Percentiles rank a stretch among this genome's conserved stretches.
Evolutionary conservation across 371 early-diverging fungal genomes (phyloP).

Genomic region (Mortierella sp.): DNA sequence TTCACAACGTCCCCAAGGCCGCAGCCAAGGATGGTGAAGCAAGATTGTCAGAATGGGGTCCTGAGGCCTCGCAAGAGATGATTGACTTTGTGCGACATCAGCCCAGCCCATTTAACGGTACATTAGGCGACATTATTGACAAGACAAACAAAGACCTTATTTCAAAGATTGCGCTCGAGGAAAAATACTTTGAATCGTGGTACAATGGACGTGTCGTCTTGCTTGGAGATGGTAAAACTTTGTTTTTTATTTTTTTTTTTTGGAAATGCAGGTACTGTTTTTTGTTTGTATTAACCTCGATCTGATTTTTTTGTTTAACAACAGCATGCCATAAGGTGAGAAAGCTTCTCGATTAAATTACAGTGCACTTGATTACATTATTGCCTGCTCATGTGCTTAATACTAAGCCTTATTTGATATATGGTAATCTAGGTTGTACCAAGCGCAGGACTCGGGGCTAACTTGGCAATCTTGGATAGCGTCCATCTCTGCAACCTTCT

Average conservation of each 20-base stretch:
- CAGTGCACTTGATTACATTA: no score
- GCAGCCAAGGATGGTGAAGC: slow-evolving; percentile 32
- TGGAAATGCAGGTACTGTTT: no score
- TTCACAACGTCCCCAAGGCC: slow-evolving; percentile 40
- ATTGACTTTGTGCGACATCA: slow-evolving; percentile 45
- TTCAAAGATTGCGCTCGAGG: slow-evolving; percentile 49
- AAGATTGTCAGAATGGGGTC: slow-evolving; percentile 50
- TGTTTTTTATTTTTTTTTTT: no score
- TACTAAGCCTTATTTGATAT: background rate
- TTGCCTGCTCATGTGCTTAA: no score
- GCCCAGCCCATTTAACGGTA: slow-evolving; percentile 41
- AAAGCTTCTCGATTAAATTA: no score
- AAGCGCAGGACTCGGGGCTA: slow-evolving; percentile 52
- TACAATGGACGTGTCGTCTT: slow-evolving; percentile 45
- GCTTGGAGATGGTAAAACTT: slow-evolving; percentile 45
- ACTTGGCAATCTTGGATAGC: slow-evolving; percentile 48
- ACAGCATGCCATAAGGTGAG: slow-evolving; percentile 49
- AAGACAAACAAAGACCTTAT: slow-evolving; percentile 39
- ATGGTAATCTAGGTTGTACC: slow-evolving; percentile 34
- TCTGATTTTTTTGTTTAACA: background rate
- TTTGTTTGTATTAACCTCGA: no score
- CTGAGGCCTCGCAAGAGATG: slow-evolving; percentile 48
- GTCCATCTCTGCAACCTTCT: slow-evolving; percentile 47
- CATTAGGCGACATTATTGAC: slow-evolving; percentile 54
- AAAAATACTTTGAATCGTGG: slow-evolving; percentile 50